Conservation (phyloP, 192 early-diverging fungal genomes). For the Cetraspora pellucida region DNA sequence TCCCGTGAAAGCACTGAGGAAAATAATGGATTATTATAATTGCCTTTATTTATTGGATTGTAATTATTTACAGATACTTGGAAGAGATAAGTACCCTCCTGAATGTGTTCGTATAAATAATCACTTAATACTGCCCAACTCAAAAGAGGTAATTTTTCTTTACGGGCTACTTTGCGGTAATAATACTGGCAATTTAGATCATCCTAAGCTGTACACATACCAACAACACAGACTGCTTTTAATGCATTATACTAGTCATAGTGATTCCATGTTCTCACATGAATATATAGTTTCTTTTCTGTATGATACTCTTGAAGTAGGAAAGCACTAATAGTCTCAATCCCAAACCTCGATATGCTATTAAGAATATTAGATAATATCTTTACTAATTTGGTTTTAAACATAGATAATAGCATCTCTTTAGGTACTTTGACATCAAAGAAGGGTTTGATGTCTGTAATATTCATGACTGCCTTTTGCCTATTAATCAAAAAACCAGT, state of each 20-base stretch:
- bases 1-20: not conserved
- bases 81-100: not conserved
- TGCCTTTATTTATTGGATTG: not conserved
- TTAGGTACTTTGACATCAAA: not conserved
- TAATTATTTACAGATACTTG: conserved; percentile 19
- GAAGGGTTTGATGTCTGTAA: not conserved
- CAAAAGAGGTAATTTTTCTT: conserved; percentile 7
- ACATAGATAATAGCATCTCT: not conserved
- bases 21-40: not conserved
- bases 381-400: not conserved
- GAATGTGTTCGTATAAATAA: not conserved
- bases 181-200: not conserved
- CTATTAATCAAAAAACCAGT: not conserved
- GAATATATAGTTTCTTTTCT: not conserved
- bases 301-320: not conserved
- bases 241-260: not conserved
- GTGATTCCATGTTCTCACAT: not conserved
- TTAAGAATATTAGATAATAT: not conserved
- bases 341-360: not conserved
- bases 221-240: not conserved
- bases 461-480: not conserved
- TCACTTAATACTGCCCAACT: not conserved
- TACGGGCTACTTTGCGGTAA: not conserved
- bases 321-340: not conserved
- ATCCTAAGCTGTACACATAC: not conserved